Conservation (phyloP, 2,329 filamentous ascomycete species). For the Phialophora expanda region DNA sequence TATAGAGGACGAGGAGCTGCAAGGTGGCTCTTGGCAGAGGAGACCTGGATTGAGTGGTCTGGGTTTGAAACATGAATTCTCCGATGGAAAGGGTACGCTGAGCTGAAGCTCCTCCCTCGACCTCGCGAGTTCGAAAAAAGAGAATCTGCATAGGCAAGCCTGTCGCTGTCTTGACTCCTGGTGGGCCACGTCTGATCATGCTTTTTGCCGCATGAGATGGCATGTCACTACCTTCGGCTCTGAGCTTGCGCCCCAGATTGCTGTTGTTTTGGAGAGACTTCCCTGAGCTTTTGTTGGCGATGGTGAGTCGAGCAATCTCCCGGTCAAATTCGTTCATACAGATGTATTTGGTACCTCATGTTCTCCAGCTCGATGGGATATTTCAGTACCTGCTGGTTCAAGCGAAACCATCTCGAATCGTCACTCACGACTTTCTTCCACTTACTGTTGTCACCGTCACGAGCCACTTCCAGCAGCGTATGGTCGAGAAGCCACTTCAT, state of each 20-base stretch:
- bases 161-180: neutral
- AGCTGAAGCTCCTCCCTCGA: no score
- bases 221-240: neutral
- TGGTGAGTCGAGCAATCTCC: neutral
- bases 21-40: no score
- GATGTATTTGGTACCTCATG: conserved; percentile 91
- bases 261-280: neutral
- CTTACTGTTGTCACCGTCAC: conserved; percentile 38
- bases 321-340: conserved; percentile 63
- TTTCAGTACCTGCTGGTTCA: conserved; percentile 62
- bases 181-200: neutral
- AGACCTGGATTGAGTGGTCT: no score
- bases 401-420: conserved; percentile 84
- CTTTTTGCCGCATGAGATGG: neutral
- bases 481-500: conserved; percentile 94
- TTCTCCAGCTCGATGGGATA: conserved; percentile 91
- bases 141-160: neutral
- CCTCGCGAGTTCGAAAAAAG: neutral
- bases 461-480: conserved; percentile 64
- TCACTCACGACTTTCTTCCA: conserved; percentile 79
- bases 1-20: no score
- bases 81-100: no score
- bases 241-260: neutral
- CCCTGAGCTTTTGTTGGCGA: neutral
- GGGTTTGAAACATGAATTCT: no score